phyloP scores from a whole-genome alignment of 257 asterid species.

The Plectranthus barbatus region DNA sequence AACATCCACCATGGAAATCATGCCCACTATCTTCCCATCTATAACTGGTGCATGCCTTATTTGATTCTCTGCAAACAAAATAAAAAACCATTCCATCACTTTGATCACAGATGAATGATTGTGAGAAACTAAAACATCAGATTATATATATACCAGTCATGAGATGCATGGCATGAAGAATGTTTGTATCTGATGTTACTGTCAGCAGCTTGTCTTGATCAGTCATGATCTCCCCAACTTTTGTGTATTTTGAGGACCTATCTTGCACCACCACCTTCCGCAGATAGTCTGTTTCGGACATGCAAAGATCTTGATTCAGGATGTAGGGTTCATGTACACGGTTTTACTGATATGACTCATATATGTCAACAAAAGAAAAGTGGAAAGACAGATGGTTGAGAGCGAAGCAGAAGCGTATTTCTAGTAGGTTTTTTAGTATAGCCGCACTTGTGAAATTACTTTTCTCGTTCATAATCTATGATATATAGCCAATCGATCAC shows the following conservation, averaged over 20 bases:
- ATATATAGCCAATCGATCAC: no score
- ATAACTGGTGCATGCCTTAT: slow-evolving; percentile 71
- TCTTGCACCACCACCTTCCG: slow-evolving; percentile 58
- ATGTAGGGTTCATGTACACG: neutral
- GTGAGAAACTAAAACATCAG: no score
- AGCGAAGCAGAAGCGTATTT: no score
- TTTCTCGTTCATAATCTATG: no score
- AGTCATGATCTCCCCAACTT: slow-evolving; percentile 79
- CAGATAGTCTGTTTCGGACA: slow-evolving; percentile 47
- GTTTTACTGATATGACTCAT: no score
- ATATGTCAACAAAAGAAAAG: no score
- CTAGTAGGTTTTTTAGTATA: no score
- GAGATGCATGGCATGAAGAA: slow-evolving; percentile 74
- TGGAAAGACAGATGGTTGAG: no score
- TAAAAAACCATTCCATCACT: neutral
- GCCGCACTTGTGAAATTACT: no score
- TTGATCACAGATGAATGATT: no score
- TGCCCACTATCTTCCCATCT: slow-evolving; percentile 71
- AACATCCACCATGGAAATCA: slow-evolving; percentile 66
- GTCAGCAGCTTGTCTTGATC: slow-evolving; percentile 54
- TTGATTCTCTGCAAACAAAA: slow-evolving; percentile 50
- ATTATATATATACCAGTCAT: slow-evolving; percentile 42
- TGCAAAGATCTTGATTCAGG: neutral
- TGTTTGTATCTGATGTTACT: slow-evolving; percentile 61
- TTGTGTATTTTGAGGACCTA: slow-evolving; percentile 63